phyloP scores from a whole-genome alignment of 495 filamentous ascomycete species.

The Cercophora scortea region DNA sequence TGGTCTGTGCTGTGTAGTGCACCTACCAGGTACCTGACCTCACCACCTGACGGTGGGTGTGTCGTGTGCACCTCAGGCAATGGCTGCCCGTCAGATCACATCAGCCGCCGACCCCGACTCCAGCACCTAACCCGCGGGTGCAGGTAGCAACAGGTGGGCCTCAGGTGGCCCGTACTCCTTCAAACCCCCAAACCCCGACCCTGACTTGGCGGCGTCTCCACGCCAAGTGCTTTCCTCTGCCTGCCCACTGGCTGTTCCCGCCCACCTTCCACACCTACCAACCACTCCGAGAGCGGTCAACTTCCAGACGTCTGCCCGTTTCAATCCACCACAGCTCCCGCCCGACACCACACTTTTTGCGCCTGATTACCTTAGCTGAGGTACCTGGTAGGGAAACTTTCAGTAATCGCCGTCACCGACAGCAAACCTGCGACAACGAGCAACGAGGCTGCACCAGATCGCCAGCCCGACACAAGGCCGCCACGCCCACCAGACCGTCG shows the following conservation, averaged over 20 bases:
- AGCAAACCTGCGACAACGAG: not conserved
- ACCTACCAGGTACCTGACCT: no score
- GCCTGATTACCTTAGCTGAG: not conserved
- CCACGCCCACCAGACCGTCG: not conserved
- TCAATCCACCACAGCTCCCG: conserved; percentile 22
- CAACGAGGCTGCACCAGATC: not conserved
- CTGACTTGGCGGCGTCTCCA: not conserved
- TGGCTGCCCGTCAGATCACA: not conserved
- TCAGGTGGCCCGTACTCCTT: no score
- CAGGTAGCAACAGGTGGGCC: not conserved
- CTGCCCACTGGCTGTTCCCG: conserved; percentile 10
- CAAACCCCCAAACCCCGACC: not conserved
- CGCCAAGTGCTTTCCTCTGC: conserved; percentile 3
- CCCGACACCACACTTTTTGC: conserved; percentile 10
- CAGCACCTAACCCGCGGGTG: not conserved
- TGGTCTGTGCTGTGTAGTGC: no score
- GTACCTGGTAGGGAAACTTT: conserved; percentile 1
- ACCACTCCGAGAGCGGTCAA: conserved; percentile 25
- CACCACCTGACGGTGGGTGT: not conserved
- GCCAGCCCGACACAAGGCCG: not conserved
- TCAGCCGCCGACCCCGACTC: conserved; percentile 1
- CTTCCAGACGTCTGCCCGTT: conserved; percentile 20
- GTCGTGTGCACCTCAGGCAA: not conserved
- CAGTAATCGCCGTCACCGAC: not conserved
- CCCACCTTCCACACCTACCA: conserved; percentile 15